Evolutionary conservation across 306 rosid species (phyloP).

Genomic region (Cercis canadensis): DNA sequence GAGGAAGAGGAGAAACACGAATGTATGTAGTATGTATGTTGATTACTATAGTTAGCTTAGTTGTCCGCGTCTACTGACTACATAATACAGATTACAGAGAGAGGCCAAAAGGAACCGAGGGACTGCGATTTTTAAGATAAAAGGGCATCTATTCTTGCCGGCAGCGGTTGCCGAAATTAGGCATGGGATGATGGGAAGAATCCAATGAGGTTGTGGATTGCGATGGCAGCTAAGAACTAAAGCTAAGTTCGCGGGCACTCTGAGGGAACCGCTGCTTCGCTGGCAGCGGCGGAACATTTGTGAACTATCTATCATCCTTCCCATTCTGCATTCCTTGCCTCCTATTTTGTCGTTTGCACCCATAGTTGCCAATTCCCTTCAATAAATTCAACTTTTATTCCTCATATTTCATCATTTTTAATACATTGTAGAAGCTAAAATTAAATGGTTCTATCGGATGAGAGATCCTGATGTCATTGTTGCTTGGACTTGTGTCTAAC

Average conservation of each 20-base stretch:
- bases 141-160: background rate
- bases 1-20: conserved; percentile 35
- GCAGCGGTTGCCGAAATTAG: conserved; percentile 16
- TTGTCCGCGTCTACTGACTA: conserved; percentile 11
- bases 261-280: conserved; percentile 10
- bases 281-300: conserved; percentile 31
- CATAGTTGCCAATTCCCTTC: conserved; percentile 20
- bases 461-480: no score
- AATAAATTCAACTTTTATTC: background rate
- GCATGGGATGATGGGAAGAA: background rate
- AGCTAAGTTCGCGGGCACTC: background rate
- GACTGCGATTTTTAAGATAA: background rate
- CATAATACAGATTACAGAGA: background rate
- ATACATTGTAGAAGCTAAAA: no score
- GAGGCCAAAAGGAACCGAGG: conserved; percentile 2
- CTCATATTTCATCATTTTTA: no score
- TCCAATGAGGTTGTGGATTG: conserved; percentile 24
- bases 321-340: background rate
- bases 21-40: background rate
- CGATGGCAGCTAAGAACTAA: no score
- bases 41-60: background rate
- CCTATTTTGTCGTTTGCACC: conserved; percentile 29
- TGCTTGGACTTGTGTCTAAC: background rate
- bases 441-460: no score
- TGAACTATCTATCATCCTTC: background rate